phyloP scores from a whole-genome alignment of 257 asterid species.

The Plantago major region DNA sequence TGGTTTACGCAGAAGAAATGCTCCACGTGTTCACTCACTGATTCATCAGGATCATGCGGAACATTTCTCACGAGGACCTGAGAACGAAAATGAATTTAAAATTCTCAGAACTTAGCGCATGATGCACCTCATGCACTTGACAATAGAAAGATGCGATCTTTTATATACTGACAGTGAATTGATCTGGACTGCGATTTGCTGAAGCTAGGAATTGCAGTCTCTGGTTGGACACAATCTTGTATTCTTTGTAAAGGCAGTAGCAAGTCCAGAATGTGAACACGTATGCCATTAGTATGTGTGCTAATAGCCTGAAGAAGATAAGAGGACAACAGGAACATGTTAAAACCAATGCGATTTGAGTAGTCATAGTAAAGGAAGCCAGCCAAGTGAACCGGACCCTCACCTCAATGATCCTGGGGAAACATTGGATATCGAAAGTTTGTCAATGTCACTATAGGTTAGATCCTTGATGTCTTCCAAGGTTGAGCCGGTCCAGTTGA shows the following conservation, averaged over 20 bases:
- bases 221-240: conserved; percentile 53
- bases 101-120: too few species aligned
- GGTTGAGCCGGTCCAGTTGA: conserved; percentile 62
- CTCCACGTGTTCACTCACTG: conserved; percentile 85
- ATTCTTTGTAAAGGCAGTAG: conserved; percentile 70
- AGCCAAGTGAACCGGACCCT: neutral
- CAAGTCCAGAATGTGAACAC: conserved; percentile 83
- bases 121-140: neutral
- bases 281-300: conserved; percentile 80
- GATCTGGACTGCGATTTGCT: conserved; percentile 80
- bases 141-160: neutral
- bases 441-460: conserved; percentile 66
- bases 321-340: neutral
- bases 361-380: too few species aligned
- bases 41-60: conserved; percentile 92
- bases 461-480: conserved; percentile 39
- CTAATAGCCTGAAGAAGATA: conserved; percentile 58
- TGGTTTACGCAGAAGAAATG: conserved; percentile 96
- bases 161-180: conserved; percentile 65
- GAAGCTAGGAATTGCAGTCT: conserved; percentile 89
- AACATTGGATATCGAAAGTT: conserved; percentile 74
- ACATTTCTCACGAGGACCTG: conserved; percentile 96
- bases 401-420: conserved; percentile 61
- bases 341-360: neutral
- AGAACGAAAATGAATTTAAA: conserved; percentile 14